These are phyloP conservation scores for Melastoma malabathricum DNA, from an alignment of 345 rosid species.

Conservation along the genomic window DNA sequence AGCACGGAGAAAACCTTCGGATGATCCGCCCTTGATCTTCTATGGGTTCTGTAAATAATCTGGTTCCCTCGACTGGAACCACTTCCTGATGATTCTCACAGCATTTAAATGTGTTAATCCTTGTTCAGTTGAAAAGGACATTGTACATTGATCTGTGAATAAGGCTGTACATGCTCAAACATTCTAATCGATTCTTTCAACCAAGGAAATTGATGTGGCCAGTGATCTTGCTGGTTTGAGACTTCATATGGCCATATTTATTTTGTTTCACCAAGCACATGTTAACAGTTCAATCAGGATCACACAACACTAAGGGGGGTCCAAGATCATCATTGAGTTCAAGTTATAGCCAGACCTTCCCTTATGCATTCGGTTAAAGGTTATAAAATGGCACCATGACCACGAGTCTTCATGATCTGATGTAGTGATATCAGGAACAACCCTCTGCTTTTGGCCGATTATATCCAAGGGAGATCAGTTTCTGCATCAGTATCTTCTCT, in stretches of 20 bases:
- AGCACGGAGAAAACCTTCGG: slow-evolving; percentile 83
- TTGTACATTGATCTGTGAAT: neutral
- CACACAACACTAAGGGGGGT: too few species aligned
- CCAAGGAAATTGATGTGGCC: too few species aligned
- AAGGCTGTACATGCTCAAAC: neutral
- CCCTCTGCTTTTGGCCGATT: slow-evolving; percentile 27
- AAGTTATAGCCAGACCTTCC: too few species aligned
- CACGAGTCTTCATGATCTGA: too few species aligned
- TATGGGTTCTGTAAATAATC: slow-evolving; percentile 1
- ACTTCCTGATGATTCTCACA: slow-evolving; percentile 2
- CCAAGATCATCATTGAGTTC: too few species aligned
- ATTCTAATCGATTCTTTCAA: neutral
- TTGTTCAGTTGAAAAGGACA: neutral
- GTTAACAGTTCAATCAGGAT: too few species aligned
- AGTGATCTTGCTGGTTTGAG: too few species aligned
- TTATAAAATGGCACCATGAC: too few species aligned
- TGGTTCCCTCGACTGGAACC: neutral
- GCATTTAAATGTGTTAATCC: slow-evolving; percentile 1
- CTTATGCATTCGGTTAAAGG: too few species aligned
- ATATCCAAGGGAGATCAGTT: slow-evolving; percentile 62
- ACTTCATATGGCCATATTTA: too few species aligned
- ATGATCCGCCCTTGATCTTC: slow-evolving; percentile 3
- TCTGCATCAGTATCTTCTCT: slow-evolving; percentile 58
- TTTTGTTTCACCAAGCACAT: too few species aligned
- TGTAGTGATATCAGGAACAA: neutral